Evolutionary conservation across 2,329 filamentous ascomycete genomes (phyloP).

Genomic region (Corinectria fuckeliana): DNA sequence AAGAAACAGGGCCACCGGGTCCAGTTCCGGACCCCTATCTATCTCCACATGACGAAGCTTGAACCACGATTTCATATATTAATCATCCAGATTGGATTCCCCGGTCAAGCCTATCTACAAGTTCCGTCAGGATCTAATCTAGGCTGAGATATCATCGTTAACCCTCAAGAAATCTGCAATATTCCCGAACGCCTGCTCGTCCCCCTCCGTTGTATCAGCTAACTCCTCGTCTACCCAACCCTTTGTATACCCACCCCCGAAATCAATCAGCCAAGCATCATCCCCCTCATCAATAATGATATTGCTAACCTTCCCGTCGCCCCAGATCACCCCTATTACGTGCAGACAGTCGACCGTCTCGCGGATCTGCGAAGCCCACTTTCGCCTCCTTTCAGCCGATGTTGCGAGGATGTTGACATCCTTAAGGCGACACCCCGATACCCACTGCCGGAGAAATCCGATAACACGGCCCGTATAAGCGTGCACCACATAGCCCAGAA

Average conservation of each 20-base stretch:
- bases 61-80: too few species aligned
- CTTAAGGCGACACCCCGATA: slow-evolving; percentile 22
- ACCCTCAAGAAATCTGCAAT: slow-evolving; percentile 7
- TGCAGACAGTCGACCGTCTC: slow-evolving; percentile 38
- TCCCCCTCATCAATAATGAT: slow-evolving; percentile 46
- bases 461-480: slow-evolving; percentile 11
- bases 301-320: slow-evolving; percentile 43
- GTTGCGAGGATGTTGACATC: slow-evolving; percentile 11
- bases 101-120: too few species aligned
- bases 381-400: slow-evolving; percentile 14
- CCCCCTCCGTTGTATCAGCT: slow-evolving; percentile 45
- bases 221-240: slow-evolving; percentile 49
- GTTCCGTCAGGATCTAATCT: too few species aligned
- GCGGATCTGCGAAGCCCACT: slow-evolving; percentile 37
- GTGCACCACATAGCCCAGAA: slow-evolving; percentile 24
- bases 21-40: too few species aligned
- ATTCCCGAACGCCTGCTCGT: slow-evolving; percentile 38
- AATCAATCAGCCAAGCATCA: slow-evolving; percentile 49
- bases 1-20: too few species aligned
- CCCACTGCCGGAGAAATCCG: slow-evolving; percentile 28
- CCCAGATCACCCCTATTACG: slow-evolving; percentile 39
- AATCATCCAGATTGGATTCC: too few species aligned
- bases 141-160: too few species aligned
- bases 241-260: slow-evolving; percentile 48
- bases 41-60: too few species aligned